Conservation (phyloP, 2,329 filamentous ascomycete species). For the Drechslerella coelobrocha region DNA sequence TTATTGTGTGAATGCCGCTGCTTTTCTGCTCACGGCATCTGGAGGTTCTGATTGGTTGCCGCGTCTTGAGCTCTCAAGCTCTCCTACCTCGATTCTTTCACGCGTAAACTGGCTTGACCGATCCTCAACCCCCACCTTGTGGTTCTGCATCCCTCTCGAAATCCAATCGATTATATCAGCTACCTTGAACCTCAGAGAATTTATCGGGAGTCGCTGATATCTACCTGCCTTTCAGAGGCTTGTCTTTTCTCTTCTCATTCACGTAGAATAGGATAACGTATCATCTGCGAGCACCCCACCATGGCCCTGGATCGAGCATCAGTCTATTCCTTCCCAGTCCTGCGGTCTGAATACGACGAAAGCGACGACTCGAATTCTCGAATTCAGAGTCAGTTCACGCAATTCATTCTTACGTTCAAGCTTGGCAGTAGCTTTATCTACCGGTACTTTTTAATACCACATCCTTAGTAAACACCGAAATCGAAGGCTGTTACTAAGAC, state of each 20-base stretch:
- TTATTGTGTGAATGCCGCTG: conserved; percentile 12
- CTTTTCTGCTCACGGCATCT: conserved; percentile 7
- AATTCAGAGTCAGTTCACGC: conserved; percentile 79
- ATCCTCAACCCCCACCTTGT: conserved; percentile 2
- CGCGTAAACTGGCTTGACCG: conserved; percentile 37
- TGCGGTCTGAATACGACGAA: conserved; percentile 71
- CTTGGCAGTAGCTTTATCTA: conserved; percentile 95
- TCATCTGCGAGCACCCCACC: conserved; percentile 7
- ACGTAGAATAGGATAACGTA: not conserved
- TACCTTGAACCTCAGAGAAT: not conserved
- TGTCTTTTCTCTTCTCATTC: not conserved
- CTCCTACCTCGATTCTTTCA: conserved; percentile 12
- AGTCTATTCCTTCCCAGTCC: conserved; percentile 78
- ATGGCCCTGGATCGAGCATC: conserved; percentile 81
- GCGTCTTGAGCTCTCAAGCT: conserved; percentile 15
- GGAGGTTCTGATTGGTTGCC: conserved; percentile 36
- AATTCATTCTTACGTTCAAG: conserved; percentile 92
- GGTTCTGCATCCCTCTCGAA: not conserved
- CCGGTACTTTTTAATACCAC: conserved; percentile 65
- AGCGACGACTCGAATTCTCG: conserved; percentile 73
- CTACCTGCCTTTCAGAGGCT: not conserved
- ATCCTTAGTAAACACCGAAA: not conserved
- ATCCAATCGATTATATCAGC: not conserved
- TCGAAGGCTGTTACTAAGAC: conserved; percentile 53
- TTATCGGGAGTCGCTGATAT: no score